Evolutionary conservation across 1,284 basidiomycete genomes (phyloP).

Genomic region (Sphagnurus paluster): DNA sequence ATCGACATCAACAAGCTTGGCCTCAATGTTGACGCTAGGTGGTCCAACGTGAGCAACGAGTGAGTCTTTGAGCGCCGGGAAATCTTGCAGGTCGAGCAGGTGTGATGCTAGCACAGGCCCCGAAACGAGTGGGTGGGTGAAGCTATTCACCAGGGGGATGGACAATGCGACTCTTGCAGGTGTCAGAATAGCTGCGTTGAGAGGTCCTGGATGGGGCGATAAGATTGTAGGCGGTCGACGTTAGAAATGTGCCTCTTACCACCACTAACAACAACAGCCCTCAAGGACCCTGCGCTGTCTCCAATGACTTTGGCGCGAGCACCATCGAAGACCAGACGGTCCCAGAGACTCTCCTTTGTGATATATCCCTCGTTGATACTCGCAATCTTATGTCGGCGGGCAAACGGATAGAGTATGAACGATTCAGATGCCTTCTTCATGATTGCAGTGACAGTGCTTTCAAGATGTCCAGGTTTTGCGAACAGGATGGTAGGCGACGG

Average conservation of each 20-base stretch:
- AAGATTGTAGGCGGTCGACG: background rate
- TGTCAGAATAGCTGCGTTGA: conserved; percentile 42
- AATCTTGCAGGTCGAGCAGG: conserved; percentile 72
- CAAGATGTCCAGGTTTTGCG: conserved; percentile 59
- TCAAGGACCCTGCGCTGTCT: conserved; percentile 54
- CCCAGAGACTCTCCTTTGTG: conserved; percentile 77
- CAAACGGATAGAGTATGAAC: conserved; percentile 54
- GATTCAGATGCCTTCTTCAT: conserved; percentile 52
- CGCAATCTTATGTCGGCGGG: conserved; percentile 72
- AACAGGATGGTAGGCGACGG: conserved; percentile 71
- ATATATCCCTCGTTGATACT: conserved; percentile 67
- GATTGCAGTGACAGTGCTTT: conserved; percentile 49
- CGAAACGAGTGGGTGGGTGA: conserved; percentile 58
- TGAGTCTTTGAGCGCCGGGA: conserved; percentile 39
- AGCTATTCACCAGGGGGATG: conserved; percentile 64
- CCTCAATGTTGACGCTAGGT: conserved; percentile 73
- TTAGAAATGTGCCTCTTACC: conserved; percentile 40
- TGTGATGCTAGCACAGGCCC: conserved; percentile 75
- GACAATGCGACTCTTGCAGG: conserved; percentile 70
- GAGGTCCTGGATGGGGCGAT: conserved; percentile 28
- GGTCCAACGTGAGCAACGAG: conserved; percentile 64
- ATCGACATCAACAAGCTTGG: conserved; percentile 63
- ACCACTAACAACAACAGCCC: conserved; percentile 63
- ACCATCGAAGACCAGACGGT: conserved; percentile 67
- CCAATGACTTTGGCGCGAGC: conserved; percentile 63